phyloP scores from a whole-genome alignment of 2,329 filamentous ascomycete genomes.

The Penicillium sp. region DNA sequence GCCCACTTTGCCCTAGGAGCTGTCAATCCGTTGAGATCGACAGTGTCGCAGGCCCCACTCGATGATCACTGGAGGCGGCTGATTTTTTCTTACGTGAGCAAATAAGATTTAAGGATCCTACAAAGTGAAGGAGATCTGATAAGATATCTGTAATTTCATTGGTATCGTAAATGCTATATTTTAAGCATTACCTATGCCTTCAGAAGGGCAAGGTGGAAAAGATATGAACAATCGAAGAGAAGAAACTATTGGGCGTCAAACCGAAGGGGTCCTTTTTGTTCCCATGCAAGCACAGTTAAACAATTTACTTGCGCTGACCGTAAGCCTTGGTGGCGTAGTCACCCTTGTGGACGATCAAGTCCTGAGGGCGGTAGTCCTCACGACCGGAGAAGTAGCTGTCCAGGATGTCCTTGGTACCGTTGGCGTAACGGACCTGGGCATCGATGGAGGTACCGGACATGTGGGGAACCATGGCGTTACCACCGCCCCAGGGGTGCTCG shows the following conservation, averaged over 20 bases:
- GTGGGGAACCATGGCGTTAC: conserved; percentile 98
- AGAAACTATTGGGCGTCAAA: conserved; percentile 6
- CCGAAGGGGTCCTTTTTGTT: neutral
- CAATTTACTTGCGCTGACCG: conserved; percentile 62
- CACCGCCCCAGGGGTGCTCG: conserved; percentile 92
- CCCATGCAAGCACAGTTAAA: neutral
- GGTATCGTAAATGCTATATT: conserved; percentile 25
- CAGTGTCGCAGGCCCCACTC: neutral
- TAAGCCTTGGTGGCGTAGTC: conserved; percentile 96
- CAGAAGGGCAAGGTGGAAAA: conserved; percentile 5
- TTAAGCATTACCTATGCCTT: conserved; percentile 14
- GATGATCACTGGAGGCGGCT: neutral
- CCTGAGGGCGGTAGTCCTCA: conserved; percentile 84
- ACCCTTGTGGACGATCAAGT: conserved; percentile 85
- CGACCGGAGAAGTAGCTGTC: conserved; percentile 86
- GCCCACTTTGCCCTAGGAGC: neutral
- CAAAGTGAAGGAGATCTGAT: neutral
- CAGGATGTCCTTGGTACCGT: conserved; percentile 85
- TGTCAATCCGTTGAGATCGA: neutral
- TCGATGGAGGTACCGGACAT: conserved; percentile 99
- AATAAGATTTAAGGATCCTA: neutral
- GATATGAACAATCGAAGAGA: conserved; percentile 19
- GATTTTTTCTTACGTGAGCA: neutral
- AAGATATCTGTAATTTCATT: conserved; percentile 22
- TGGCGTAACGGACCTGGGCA: conserved; percentile 88